Evolutionary conservation across 495 filamentous ascomycete genomes (phyloP), one percentile per base, ranked within the genome.

Genomic region (Penicillium canescens): DNA sequence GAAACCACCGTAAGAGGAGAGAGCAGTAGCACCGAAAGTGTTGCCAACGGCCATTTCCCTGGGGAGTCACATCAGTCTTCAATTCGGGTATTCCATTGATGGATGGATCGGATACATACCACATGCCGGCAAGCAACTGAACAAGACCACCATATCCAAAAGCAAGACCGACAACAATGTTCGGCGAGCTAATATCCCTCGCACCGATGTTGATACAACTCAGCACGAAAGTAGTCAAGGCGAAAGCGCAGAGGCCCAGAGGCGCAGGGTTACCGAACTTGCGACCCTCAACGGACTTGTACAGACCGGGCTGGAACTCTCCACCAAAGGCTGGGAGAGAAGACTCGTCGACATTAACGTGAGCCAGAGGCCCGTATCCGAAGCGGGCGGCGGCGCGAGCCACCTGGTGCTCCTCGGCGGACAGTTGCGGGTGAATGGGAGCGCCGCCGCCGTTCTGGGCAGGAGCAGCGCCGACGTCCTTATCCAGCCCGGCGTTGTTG

Each of bases 1-100:
- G 85, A 98, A 98, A 59, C 93, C 94, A 60, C 94, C 94, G 71
- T 93, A 98, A 6, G 94, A 98, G 9, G 92, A 94, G 57, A 98
- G 82, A 46, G 94, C 94, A 46, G 92, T 98, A 50, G 92, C 94
- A 86, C 91, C 94, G 56, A 98, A 98, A 38, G 94, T 96, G 84
- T 95, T 97, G 55, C 92, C 94, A 8, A 95, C 84, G 50, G 93
- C 94, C 91, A 96, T 96, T 83, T 97, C 94, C 94, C 92, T 96
- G 57, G 4, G 4, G 7, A 18, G 18, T 18, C 6, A 31, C 4
- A 2, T 31, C 8, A 31, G 28, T 6, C 3, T 31, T 31, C 28
- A 31, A 9, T 31, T 10, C 28, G 18, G 18, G 1, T 31, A 26
- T 7, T 26, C 7, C 4, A 26, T 26, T 26, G 24, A 7, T 4